Evolutionary conservation across 1,284 basidiomycete genomes (phyloP).

Genomic region (Papiliotrema laurentii): DNA sequence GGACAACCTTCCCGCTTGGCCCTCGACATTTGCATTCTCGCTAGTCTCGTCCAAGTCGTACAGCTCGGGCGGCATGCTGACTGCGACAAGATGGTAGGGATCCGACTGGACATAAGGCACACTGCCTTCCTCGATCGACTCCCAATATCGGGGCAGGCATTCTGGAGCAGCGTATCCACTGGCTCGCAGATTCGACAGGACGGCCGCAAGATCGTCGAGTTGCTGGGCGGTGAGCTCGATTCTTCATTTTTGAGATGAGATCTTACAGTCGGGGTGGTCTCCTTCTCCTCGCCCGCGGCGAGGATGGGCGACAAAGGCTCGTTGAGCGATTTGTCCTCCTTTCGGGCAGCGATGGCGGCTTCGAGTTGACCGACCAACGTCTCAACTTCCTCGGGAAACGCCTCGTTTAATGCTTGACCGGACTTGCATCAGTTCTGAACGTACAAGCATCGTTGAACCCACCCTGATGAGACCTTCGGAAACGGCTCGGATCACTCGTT

Average conservation of each 20-base stretch:
- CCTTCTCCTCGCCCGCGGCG: slow-evolving; percentile 26
- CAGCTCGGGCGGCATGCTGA: slow-evolving; percentile 81
- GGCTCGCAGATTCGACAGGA: slow-evolving; percentile 32
- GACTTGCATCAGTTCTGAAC: slow-evolving; percentile 26
- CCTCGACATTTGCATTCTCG: slow-evolving; percentile 44
- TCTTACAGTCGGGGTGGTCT: slow-evolving; percentile 34
- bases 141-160: slow-evolving; percentile 63
- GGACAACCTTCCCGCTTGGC: slow-evolving; percentile 54
- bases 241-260: background rate
- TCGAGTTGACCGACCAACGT: slow-evolving; percentile 34
- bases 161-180: slow-evolving; percentile 22
- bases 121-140: slow-evolving; percentile 42
- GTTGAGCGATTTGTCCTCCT: slow-evolving; percentile 21
- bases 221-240: slow-evolving; percentile 17
- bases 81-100: slow-evolving; percentile 66
- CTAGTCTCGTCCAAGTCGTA: slow-evolving; percentile 55
- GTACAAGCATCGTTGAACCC: slow-evolving; percentile 24
- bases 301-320: slow-evolving; percentile 37
- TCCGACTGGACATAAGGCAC: slow-evolving; percentile 49
- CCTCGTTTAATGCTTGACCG: slow-evolving; percentile 28
- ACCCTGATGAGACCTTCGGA: slow-evolving; percentile 82
- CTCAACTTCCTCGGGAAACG: slow-evolving; percentile 33
- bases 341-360: slow-evolving; percentile 30
- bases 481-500: slow-evolving; percentile 77
- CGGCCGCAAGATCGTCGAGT: slow-evolving; percentile 33